Evolutionary conservation across 495 filamentous ascomycete species (phyloP), one percentile per base, ranked within the genome.

Genomic region (Neurospora sp.): DNA sequence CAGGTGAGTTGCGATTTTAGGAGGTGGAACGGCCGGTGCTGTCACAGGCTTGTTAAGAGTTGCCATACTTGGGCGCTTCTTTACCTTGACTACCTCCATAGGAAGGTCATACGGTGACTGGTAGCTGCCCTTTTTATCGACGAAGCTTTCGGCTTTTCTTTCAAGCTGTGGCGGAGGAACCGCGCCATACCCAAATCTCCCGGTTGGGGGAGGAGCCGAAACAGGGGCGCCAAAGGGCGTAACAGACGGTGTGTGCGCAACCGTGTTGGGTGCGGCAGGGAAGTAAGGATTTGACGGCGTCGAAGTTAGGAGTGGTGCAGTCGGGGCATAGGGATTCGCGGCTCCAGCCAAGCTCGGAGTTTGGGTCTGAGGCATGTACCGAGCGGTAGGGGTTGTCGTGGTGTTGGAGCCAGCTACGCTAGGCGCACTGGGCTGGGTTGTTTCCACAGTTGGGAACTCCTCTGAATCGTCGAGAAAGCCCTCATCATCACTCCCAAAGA

Each of bases 81-180:
- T 87, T 39, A 91, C 91, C 71, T 88, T 88, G 20, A 90, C 86
- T 18, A 98, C 86, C 68, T 97, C 95, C 82, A 96, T 93, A 3
- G 96, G 96, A 5, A 99, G 87, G 81, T 99, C 96, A 76, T 97
- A 99, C 5, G 96, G 96, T 35, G 94, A 97, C 40, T 89, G 87
- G 79, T 98, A 99, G 11, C 95, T 94, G 53, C 94, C 90, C 80
- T 96, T 98, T 75, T 94, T 95, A 78, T 94, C 91, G 6, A 88
- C 92, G 80, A 97, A 99, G 78, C 95, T 98, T 74, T 92, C 85
- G 0, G 90, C 87, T 75, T 87, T 92, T 75, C 76, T 86, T 78
- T 80, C 81, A 78, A 77, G 77, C 74, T 75, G 84, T 66, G 71
- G 84, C 3, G 80, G 77, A 22, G 83, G 81, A n/a, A 80, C 81